Evolutionary conservation across 2,329 filamentous ascomycete genomes (phyloP).

Genomic region (Ceratocystis harringtonii): DNA sequence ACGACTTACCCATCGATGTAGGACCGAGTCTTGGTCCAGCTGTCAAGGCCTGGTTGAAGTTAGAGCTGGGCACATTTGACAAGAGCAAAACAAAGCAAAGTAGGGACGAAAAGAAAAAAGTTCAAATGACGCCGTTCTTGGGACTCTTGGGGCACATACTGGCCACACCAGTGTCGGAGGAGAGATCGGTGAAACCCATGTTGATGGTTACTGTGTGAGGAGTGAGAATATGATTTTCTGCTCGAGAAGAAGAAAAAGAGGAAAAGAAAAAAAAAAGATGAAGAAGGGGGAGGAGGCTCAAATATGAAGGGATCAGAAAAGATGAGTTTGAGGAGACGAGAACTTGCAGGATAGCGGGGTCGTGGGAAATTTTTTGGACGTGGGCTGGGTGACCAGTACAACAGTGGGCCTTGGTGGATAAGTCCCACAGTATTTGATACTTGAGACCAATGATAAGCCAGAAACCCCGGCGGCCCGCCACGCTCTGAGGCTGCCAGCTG

Average conservation of each 20-base stretch:
- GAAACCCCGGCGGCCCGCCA: background rate
- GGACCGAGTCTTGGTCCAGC: slow-evolving; percentile 58
- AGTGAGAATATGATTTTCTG: slow-evolving; percentile 18
- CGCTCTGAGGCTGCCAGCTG: background rate
- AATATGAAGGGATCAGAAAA: slow-evolving; percentile 19
- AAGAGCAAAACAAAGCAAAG: slow-evolving; percentile 12
- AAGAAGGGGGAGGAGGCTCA: slow-evolving; percentile 19
- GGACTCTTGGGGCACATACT: slow-evolving; percentile 25
- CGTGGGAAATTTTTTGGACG: slow-evolving; percentile 18
- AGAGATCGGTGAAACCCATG: slow-evolving; percentile 58
- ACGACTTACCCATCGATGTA: slow-evolving; percentile 68
- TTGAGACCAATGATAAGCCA: slow-evolving; percentile 7
- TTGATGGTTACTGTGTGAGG: slow-evolving; percentile 25
- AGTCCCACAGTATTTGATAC: slow-evolving; percentile 12
- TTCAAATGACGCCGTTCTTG: slow-evolving; percentile 18
- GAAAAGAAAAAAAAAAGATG: slow-evolving; percentile 19
- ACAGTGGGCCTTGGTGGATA: slow-evolving; percentile 11
- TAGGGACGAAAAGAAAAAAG: slow-evolving; percentile 14
- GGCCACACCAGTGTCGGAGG: slow-evolving; percentile 47
- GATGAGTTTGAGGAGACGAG: slow-evolving; percentile 18
- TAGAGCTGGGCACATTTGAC: slow-evolving; percentile 18
- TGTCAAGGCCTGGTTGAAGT: slow-evolving; percentile 45
- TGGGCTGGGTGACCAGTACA: slow-evolving; percentile 15
- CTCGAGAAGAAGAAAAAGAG: slow-evolving; percentile 19
- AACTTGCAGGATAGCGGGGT: slow-evolving; percentile 25